Percentiles rank a stretch among this genome's conserved stretches.
These are phyloP conservation scores for Azolla pinnata DNA, from an alignment of 75 land plant genomes.

Conservation along the genomic window DNA sequence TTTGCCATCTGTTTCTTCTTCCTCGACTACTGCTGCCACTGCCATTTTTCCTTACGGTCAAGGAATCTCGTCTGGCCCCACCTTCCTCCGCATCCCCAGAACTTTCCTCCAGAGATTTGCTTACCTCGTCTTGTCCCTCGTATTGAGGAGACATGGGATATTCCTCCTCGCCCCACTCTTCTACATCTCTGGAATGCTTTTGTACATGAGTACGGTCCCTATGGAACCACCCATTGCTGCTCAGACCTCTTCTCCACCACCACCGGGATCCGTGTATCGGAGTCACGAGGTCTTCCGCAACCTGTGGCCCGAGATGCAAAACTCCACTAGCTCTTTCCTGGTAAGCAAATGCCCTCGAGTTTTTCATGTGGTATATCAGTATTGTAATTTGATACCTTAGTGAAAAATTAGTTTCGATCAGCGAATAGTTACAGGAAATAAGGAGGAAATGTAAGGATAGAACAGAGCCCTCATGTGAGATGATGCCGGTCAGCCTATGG, in stretches of 20 bases:
- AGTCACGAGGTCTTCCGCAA: conserved; percentile 38
- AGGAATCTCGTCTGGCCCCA: background rate
- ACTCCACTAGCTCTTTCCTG: conserved; percentile 7
- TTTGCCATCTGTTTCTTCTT: too few relatives aligned
- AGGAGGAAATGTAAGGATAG: too few relatives aligned
- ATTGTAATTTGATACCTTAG: too few relatives aligned
- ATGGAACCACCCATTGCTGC: conserved; percentile 24
- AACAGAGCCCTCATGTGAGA: too few relatives aligned
- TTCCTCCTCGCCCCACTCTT: conserved; percentile 36
- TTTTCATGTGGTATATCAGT: background rate
- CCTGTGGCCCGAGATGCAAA: conserved; percentile 44
- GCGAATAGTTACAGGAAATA: too few relatives aligned
- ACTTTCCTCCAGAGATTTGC: background rate
- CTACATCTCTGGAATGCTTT: conserved; percentile 40
- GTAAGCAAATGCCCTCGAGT: conserved; percentile 6
- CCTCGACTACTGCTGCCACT: too few relatives aligned
- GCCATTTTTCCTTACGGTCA: too few relatives aligned
- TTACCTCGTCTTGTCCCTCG: background rate
- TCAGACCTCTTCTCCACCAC: conserved; percentile 4
- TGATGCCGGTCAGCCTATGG: too few relatives aligned
- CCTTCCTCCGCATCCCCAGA: background rate
- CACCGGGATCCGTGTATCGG: conserved; percentile 50
- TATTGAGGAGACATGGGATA: conserved; percentile 26
- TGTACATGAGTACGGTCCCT: conserved; percentile 15
- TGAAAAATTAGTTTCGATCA: too few relatives aligned